Conservation (phyloP, 805 yeast genomes). For the Yarrowia sp. region DNA sequence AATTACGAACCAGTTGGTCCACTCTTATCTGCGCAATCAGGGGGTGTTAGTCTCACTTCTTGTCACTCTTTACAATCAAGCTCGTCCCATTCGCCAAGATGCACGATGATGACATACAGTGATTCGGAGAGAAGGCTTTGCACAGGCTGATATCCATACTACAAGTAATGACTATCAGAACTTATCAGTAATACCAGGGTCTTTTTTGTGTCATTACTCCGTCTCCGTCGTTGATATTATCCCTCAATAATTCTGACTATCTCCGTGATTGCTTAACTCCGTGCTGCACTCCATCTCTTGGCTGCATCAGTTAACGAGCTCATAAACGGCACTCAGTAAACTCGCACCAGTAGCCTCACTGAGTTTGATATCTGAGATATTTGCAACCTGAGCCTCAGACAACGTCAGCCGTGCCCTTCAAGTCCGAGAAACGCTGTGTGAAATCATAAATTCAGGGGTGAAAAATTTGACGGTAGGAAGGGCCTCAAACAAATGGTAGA, state of each 20-base stretch:
- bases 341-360: background rate
- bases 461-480: background rate
- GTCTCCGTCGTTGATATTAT: background rate
- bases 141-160: no score
- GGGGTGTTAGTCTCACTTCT: no score
- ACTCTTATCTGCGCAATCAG: no score
- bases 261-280: background rate
- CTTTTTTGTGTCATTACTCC: background rate
- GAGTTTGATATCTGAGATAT: background rate
- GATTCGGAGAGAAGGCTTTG: no score
- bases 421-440: background rate
- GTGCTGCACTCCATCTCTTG: background rate
- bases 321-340: background rate
- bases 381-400: background rate
- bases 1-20: no score
- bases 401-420: background rate
- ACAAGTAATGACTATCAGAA: no score
- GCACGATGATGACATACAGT: no score
- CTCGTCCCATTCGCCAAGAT: no score
- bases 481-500: no score
- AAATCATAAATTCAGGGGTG: conserved; percentile 9
- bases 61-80: no score
- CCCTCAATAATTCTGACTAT: background rate
- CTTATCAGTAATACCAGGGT: no score
- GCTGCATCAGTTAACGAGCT: conserved; percentile 3